A percentile compares a stretch with the other conserved stretches of the same genome.
These are phyloP conservation scores for Cyclotella cryptica DNA, from an alignment of 108 stramenopile genomes.

Conservation along the genomic window DNA sequence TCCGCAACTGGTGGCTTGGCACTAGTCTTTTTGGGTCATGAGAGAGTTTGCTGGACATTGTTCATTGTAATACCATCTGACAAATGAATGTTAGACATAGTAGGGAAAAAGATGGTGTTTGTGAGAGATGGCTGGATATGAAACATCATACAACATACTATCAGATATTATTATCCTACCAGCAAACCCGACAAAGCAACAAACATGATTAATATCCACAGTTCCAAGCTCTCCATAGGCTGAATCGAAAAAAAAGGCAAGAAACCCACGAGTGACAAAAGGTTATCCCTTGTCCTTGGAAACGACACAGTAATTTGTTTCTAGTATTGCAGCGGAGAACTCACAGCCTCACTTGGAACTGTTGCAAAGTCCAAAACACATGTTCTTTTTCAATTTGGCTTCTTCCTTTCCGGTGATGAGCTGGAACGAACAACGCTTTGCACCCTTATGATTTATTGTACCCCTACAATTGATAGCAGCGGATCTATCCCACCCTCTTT, in stretches of 20 bases:
- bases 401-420: conserved; percentile 5
- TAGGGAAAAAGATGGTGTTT: too few species aligned
- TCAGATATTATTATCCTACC: too few species aligned
- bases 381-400: background rate
- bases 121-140: too few species aligned
- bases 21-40: background rate
- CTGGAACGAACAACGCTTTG: too few species aligned
- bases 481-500: too few species aligned
- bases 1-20: conserved; percentile 40
- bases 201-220: conserved; percentile 27
- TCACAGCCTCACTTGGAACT: conserved; percentile 6
- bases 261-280: background rate
- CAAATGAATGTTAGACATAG: too few species aligned
- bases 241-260: too few species aligned
- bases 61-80: too few species aligned
- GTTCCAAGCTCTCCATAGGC: conserved; percentile 56
- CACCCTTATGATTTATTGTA: too few species aligned
- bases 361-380: conserved; percentile 8
- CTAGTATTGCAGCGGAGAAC: background rate
- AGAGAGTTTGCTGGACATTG: conserved; percentile 7
- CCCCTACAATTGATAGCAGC: too few species aligned
- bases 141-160: too few species aligned
- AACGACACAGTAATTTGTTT: background rate
- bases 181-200: conserved; percentile 35
- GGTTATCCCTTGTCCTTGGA: too few species aligned